A percentile compares a stretch with the other conserved stretches of the same genome.
Evolutionary conservation across 1,139 yeast genomes (phyloP).

Genomic region (Candida frijolesensis): DNA sequence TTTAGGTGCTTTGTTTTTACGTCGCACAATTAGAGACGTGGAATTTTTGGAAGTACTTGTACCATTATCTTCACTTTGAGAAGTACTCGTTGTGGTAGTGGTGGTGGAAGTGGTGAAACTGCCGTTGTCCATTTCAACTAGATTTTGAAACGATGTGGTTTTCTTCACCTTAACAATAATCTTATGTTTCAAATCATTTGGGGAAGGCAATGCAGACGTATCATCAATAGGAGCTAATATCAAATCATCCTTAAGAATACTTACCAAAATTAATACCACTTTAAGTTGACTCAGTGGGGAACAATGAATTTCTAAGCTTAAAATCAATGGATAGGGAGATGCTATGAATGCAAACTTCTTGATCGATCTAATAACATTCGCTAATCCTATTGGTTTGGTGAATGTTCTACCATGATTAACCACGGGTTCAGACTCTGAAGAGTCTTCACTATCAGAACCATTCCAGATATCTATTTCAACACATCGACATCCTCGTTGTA

Average conservation of each 20-base stretch:
- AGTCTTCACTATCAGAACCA: conserved; percentile 40
- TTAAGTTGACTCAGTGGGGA: conserved; percentile 61
- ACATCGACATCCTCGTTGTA: conserved; percentile 91
- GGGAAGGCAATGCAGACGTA: conserved; percentile 60
- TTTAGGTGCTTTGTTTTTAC: conserved; percentile 25
- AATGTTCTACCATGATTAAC: conserved; percentile 90
- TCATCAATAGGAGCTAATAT: conserved; percentile 44
- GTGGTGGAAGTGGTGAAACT: conserved; percentile 28
- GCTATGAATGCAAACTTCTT: conserved; percentile 83
- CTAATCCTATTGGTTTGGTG: conserved; percentile 70
- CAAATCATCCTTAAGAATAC: conserved; percentile 61
- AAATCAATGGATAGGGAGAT: conserved; percentile 79
- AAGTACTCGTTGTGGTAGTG: conserved; percentile 37
- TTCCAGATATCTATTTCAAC: conserved; percentile 97
- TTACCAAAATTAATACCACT: conserved; percentile 54
- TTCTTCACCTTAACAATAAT: conserved; percentile 78
- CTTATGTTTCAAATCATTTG: conserved; percentile 65
- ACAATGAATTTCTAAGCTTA: conserved; percentile 90
- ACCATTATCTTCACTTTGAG: conserved; percentile 51
- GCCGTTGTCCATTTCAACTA: conserved; percentile 26
- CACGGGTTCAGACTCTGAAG: conserved; percentile 56
- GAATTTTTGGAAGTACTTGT: conserved; percentile 2
- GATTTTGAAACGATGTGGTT: conserved; percentile 32
- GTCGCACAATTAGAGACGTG: conserved; percentile 23
- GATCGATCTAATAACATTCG: conserved; percentile 70